Evolutionary conservation across 2,329 filamentous ascomycete genomes (phyloP), one percentile per base, ranked within the genome.

Genomic region (Proliferodiscus dingleyae): DNA sequence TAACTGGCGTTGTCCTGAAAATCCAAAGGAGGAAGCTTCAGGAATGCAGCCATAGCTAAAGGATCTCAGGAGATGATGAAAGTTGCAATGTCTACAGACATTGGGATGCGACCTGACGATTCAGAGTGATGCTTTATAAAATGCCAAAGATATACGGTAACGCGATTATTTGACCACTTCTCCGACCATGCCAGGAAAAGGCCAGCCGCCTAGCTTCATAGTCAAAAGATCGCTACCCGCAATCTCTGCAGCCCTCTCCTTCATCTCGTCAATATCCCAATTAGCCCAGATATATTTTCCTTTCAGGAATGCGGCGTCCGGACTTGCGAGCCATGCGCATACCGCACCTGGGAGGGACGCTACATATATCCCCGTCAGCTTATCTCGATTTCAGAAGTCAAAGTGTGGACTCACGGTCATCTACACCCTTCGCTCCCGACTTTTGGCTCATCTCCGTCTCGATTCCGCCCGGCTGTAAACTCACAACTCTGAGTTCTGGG

Each of bases 221-320:
- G 33, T 36, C 33, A 36, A 3, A 5, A 19, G 9, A 7, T 8
- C 8, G 13, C 33, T 26, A 5, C 13, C 13, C 3, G 26, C 19
- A 34, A 45, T 41, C 36, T 46, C 39, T 23, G 44, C 33, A 3
- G 29, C 64, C 28, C 59, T 57, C 2, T 60, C 59, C 54, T 68
- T 68, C 28, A 77, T 62, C 50, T 77, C 73, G 15, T 71, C 65
- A 0, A 74, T 66, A 54, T 77, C 74, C 73, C 73, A 77, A 28
- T 71, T 70, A 10, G 68, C 64, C 68, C 70, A 75, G 0, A 75
- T 57, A 18, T 69, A 68, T 38, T 68, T 69, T 4, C 67, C 63
- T 34, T 66, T 69, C 18, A 77, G 52, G 46, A 75, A 75, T 4
- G 48, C 55, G 0, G 73, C 71, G 49, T 76, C 71, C 1, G 66